These are phyloP conservation scores for Neolentinus lepideus DNA, from an alignment of 1,284 basidiomycete species.

Conservation along the genomic window DNA sequence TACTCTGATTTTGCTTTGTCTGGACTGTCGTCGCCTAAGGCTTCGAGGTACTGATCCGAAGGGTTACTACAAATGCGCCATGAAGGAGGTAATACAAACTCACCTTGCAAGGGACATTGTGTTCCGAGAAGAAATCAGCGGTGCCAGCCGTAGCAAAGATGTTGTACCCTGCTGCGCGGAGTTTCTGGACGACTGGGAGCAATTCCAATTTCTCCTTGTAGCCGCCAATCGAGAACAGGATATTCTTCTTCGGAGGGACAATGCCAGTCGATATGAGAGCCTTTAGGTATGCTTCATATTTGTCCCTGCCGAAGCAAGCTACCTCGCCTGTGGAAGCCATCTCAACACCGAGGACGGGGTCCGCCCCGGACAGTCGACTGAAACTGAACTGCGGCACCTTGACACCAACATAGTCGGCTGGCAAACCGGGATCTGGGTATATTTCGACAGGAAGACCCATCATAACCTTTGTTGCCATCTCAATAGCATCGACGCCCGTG, in stretches of 20 bases:
- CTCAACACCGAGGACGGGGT: slow-evolving; percentile 98
- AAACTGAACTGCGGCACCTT: slow-evolving; percentile 99
- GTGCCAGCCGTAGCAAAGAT: slow-evolving; percentile 98
- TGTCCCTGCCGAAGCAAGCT: slow-evolving; percentile 95
- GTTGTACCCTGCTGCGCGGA: slow-evolving; percentile 92
- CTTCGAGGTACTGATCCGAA: slow-evolving; percentile 71
- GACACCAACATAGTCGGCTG: slow-evolving; percentile 92
- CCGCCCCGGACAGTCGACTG: slow-evolving; percentile 90
- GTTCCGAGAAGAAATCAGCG: slow-evolving; percentile 90
- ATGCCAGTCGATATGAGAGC: slow-evolving; percentile 96
- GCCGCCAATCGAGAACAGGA: slow-evolving; percentile 90
- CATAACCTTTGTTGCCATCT: slow-evolving; percentile 99
- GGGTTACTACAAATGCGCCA: slow-evolving; percentile 8
- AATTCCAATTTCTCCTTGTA: slow-evolving; percentile 98
- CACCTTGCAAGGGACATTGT: slow-evolving; percentile 81
- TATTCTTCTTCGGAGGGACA: slow-evolving; percentile 91
- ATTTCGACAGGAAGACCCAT: slow-evolving; percentile 83
- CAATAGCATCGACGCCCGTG: slow-evolving; percentile 94
- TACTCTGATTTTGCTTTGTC: slow-evolving; percentile 92
- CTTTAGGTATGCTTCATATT: slow-evolving; percentile 98
- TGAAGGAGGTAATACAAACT: slow-evolving; percentile 9
- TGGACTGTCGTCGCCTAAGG: slow-evolving; percentile 67
- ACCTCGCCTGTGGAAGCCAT: slow-evolving; percentile 99
- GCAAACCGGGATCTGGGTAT: slow-evolving; percentile 85
- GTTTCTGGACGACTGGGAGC: slow-evolving; percentile 92